Percentiles rank a stretch among this genome's conserved stretches.
These are phyloP conservation scores for Vanrija humicola DNA, from an alignment of 1,284 basidiomycete genomes.

Conservation along the genomic window DNA sequence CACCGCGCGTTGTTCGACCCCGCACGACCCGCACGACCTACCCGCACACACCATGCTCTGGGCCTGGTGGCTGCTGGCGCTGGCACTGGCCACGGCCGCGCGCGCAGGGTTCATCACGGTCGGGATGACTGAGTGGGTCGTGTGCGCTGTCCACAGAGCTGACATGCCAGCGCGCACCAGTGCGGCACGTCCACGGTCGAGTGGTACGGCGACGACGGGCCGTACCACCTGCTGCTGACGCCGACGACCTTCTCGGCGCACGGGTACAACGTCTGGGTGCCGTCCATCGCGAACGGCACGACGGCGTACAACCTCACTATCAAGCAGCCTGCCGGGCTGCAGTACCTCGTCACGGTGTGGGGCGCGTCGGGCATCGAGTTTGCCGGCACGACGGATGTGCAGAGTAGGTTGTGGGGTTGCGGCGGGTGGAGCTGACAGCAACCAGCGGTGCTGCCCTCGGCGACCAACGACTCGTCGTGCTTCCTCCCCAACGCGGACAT, in stretches of 20 bases:
- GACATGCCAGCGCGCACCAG: conserved; percentile 8
- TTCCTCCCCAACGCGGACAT: conserved; percentile 36
- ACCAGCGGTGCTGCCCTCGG: conserved; percentile 26
- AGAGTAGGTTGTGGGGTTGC: conserved; percentile 29
- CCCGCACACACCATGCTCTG: too few species aligned
- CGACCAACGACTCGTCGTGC: conserved; percentile 24
- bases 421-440: conserved; percentile 1
- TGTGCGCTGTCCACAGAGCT: neutral
- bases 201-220: conserved; percentile 45
- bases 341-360: conserved; percentile 45
- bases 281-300: conserved; percentile 30
- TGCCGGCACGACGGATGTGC: conserved; percentile 42
- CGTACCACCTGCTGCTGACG: conserved; percentile 45
- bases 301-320: conserved; percentile 35
- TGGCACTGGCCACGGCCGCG: neutral
- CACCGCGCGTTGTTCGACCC: too few species aligned
- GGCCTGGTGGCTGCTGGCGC: too few species aligned
- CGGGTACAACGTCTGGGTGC: conserved; percentile 46
- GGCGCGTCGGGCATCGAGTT: conserved; percentile 40
- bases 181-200: conserved; percentile 9
- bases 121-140: conserved; percentile 12
- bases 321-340: conserved; percentile 32
- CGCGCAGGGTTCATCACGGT: conserved; percentile 18
- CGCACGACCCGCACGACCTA: too few species aligned
- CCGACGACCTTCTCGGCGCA: conserved; percentile 40